Evolutionary conservation across 1,284 basidiomycete species (phyloP).

Genomic region (Malassezia slooffiae): DNA sequence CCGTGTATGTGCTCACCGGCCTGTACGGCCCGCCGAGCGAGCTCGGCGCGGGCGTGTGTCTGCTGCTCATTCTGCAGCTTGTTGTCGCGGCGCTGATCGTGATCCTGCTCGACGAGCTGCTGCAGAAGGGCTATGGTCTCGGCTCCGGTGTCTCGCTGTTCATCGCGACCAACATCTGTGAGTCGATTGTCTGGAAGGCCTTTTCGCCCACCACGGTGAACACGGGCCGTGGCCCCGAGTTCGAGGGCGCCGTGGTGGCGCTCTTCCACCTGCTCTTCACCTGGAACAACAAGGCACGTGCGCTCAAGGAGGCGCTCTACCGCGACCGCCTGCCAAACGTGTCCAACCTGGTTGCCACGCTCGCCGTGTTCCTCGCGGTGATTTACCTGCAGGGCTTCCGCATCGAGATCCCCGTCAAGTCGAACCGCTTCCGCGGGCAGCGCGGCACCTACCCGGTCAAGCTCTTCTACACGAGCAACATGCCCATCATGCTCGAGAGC

Average conservation of each 20-base stretch:
- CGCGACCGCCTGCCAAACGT: conserved; percentile 90
- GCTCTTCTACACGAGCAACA: conserved; percentile 97
- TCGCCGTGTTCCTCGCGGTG: conserved; percentile 80
- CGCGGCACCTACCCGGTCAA: conserved; percentile 91
- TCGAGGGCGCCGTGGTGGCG: conserved; percentile 89
- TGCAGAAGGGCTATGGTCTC: conserved; percentile 97
- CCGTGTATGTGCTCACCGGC: conserved; percentile 92
- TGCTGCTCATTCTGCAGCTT: conserved; percentile 86
- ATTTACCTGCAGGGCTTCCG: conserved; percentile 99
- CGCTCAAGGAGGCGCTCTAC: conserved; percentile 96
- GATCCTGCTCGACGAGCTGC: conserved; percentile 92
- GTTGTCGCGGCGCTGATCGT: conserved; percentile 89
- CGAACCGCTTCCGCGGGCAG: conserved; percentile 88
- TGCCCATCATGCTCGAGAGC: conserved; percentile 98
- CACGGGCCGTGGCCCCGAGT: conserved; percentile 94
- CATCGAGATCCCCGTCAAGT: conserved; percentile 96
- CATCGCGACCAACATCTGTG: conserved; percentile 99
- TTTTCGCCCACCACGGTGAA: conserved; percentile 97
- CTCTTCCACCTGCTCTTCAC: conserved; percentile 97
- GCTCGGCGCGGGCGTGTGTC: conserved; percentile 90
- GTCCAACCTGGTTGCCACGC: conserved; percentile 91
- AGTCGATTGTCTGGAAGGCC: conserved; percentile 98
- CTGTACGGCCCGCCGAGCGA: conserved; percentile 89
- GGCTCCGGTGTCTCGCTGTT: conserved; percentile 97
- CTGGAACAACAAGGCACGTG: conserved; percentile 95